Conservation (phyloP, 2,329 filamentous ascomycete genomes). For the Penicillium fuscoglaucum region DNA sequence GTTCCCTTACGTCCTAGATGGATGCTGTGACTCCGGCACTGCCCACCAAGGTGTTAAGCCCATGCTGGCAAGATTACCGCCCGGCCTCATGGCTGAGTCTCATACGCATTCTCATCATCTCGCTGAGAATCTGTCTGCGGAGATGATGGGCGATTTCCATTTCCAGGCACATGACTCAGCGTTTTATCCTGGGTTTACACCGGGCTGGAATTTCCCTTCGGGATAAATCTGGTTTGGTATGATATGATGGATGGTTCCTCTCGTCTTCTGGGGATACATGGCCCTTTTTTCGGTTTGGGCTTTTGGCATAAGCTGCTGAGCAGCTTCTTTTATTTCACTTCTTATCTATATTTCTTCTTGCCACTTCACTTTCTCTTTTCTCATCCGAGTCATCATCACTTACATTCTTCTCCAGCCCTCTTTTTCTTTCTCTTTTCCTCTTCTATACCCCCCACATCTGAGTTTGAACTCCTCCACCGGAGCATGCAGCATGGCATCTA, state of each 20-base stretch:
- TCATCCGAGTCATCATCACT: background rate
- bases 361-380: background rate
- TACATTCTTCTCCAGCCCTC: background rate
- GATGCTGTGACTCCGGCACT: constrained; percentile 12
- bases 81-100: constrained; percentile 12
- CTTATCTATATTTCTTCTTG: constrained; percentile 13
- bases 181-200: constrained; percentile 23
- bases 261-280: background rate
- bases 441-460: constrained; percentile 9
- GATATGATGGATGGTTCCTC: background rate
- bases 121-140: constrained; percentile 21
- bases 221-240: background rate
- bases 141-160: constrained; percentile 29
- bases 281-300: background rate
- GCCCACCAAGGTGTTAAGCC: constrained; percentile 20
- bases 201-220: constrained; percentile 23
- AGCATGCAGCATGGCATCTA: background rate
- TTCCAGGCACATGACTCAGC: constrained; percentile 25
- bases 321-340: constrained; percentile 14
- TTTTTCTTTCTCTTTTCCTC: background rate
- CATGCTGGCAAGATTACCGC: constrained; percentile 11
- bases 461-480: background rate
- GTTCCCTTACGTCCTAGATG: constrained; percentile 30
- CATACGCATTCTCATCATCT: constrained; percentile 19
- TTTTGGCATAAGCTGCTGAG: constrained; percentile 21